phyloP scores from a whole-genome alignment of 495 filamentous ascomycete species.

The Friedmanniomyces simplex region DNA sequence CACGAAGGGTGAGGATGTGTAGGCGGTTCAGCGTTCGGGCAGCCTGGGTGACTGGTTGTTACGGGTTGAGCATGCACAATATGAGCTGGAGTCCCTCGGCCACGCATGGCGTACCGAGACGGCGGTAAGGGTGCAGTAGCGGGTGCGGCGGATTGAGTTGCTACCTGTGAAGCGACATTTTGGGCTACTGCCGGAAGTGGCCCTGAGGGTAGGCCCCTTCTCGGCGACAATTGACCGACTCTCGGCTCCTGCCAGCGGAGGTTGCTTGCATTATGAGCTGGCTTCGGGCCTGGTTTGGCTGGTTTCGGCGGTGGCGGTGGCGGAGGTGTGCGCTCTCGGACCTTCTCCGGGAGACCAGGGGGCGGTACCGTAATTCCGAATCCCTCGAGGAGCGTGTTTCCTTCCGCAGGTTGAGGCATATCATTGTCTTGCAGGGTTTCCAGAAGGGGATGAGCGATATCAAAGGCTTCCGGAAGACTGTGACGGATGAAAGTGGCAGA shows the following conservation, averaged over 20 bases:
- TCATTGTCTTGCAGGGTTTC: neutral
- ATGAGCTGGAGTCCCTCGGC: neutral
- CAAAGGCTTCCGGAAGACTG: neutral
- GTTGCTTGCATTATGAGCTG: neutral
- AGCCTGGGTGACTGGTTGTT: too few species aligned
- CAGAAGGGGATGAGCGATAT: neutral
- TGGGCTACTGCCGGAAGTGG: too few species aligned
- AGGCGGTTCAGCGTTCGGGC: neutral
- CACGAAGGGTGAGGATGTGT: neutral
- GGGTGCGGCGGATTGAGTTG: too few species aligned
- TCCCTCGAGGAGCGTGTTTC: neutral
- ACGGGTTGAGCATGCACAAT: too few species aligned
- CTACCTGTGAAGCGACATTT: too few species aligned
- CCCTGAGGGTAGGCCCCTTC: too few species aligned
- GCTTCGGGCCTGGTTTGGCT: neutral
- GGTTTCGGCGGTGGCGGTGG: neutral
- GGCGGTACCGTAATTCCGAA: neutral
- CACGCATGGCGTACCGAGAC: neutral
- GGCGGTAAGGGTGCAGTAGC: too few species aligned
- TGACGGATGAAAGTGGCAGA: neutral
- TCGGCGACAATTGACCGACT: neutral
- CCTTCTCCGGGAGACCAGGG: neutral
- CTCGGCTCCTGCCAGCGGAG: neutral
- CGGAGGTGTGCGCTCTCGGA: neutral
- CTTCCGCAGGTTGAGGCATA: neutral